Conservation (phyloP, 1,284 basidiomycete species). For the Rhodotorula glutinis region DNA sequence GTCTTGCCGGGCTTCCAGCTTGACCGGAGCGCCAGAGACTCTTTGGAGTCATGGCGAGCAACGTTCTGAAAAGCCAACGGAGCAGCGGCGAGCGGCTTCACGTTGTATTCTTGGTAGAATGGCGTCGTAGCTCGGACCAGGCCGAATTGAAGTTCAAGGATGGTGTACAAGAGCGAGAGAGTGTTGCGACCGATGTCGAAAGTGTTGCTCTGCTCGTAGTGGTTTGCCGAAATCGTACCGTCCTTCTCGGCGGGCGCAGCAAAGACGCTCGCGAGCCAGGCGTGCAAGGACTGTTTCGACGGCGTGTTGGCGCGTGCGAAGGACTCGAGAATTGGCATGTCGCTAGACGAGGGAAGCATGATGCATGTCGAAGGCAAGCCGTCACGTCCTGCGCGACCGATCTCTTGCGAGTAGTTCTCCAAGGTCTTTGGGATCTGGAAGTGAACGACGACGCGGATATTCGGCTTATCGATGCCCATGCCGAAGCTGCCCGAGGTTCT, state of each 20-base stretch:
- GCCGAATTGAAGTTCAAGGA: conserved; percentile 55
- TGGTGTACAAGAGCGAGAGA: conserved; percentile 55
- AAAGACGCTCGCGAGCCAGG: conserved; percentile 30
- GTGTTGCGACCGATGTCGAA: conserved; percentile 52
- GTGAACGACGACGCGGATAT: conserved; percentile 75
- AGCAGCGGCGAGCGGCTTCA: conserved; percentile 45
- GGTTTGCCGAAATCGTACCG: conserved; percentile 25
- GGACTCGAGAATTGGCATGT: conserved; percentile 30
- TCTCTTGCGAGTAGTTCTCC: conserved; percentile 66
- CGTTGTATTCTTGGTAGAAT: conserved; percentile 52
- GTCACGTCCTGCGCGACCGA: conserved; percentile 76
- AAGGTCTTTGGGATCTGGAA: conserved; percentile 65
- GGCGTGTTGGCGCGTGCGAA: conserved; percentile 36
- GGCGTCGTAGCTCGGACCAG: conserved; percentile 48
- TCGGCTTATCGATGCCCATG: conserved; percentile 92
- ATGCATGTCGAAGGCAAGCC: conserved; percentile 49
- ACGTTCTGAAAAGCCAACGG: conserved; percentile 47
- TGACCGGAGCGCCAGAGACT: conserved; percentile 49
- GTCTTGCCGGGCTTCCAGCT: conserved; percentile 47
- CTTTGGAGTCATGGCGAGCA: conserved; percentile 46
- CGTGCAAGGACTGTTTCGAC: conserved; percentile 15
- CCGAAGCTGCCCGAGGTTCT: conserved; percentile 5
- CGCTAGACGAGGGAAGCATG: conserved; percentile 22
- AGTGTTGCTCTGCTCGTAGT: conserved; percentile 37
- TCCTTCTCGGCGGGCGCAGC: conserved; percentile 14